Conservation (phyloP, 2,329 filamentous ascomycete genomes). For the Apiospora hydei region DNA sequence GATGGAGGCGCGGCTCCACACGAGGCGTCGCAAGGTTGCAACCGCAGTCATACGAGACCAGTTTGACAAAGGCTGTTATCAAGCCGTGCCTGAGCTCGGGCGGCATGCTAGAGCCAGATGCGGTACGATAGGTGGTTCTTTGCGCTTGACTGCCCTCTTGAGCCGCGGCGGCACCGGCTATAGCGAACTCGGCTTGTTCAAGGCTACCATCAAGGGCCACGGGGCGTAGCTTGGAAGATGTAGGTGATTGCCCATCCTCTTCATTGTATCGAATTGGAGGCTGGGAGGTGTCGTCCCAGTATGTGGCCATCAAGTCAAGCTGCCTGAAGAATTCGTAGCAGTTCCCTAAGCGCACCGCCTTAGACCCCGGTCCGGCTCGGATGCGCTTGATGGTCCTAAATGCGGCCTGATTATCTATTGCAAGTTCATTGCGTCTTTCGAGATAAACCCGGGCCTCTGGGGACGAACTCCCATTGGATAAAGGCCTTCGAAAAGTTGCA, state of each 20-base stretch:
- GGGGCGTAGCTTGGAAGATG: constrained; percentile 23
- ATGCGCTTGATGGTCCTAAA: constrained; percentile 68
- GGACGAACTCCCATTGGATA: constrained; percentile 61
- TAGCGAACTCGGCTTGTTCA: constrained; percentile 32
- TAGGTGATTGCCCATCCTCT: constrained; percentile 17
- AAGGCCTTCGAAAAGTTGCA: constrained; percentile 52
- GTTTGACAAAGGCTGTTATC: constrained; percentile 67
- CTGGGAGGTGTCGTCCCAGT: constrained; percentile 67
- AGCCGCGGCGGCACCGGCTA: constrained; percentile 25
- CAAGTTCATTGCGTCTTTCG: constrained; percentile 65
- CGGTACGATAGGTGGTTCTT: constrained; percentile 51
- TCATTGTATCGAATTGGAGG: constrained; percentile 31
- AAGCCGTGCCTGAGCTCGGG: constrained; percentile 63
- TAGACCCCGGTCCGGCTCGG: constrained; percentile 60
- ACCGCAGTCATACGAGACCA: constrained; percentile 71
- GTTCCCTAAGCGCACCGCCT: constrained; percentile 64
- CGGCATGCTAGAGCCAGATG: constrained; percentile 63
- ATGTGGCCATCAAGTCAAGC: constrained; percentile 64
- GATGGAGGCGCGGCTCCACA: constrained; percentile 65
- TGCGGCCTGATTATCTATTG: constrained; percentile 62
- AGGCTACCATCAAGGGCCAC: constrained; percentile 30
- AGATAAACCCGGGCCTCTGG: constrained; percentile 65
- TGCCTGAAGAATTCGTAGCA: constrained; percentile 72
- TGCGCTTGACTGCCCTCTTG: constrained; percentile 30
- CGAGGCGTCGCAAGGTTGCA: constrained; percentile 66